Base-by-base conservation (phyloP, 228 moss, liverwort and hornwort species). In the Sphagnum fallax region DNA sequence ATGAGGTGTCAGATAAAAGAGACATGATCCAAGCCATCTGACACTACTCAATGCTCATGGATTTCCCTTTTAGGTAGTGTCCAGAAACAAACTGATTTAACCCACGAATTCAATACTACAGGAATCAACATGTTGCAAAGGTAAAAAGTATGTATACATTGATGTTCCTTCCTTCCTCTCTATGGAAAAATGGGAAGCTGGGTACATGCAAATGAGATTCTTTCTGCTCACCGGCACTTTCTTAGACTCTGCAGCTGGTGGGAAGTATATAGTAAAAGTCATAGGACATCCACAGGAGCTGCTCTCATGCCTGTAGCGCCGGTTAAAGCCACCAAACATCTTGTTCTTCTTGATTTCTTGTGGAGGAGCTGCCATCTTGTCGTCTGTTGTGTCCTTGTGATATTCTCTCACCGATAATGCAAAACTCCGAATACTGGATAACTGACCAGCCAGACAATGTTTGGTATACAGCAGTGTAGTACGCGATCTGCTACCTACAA, bases 241-340 rank as follows among this genome's bases (percentile, higher is more conserved):
- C n/a, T 52, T 63, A 1, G 82, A 69, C 6, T 76, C 69, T n/a
- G 89, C 90, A n/a, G 79, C 76, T 16, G 94, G 94, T 4, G 95
- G 95, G 57, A 94, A 98, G 81, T 74, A 92, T 76, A 98, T 62
- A 66, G 75, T 72, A 81, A 94, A 98, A 1, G 85, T 90, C 91
- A 93, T 94, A 16, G 83, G 75, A 63, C 92, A 94, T 49, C 93
- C 89, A 1, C 88, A 82, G 16, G 87, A 71, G 62, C 64, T 69
- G 61, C 98, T 98, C 68, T 93, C 70, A 66, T 90, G 89, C 77
- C 79, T 90, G 93, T 89, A 94, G 65, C 94, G 91, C 47, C 88
- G 91, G 76, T 86, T 98, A 72, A 77, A 94, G 15, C 98, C 98
- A 48, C 85, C 92, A 61, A 90, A 98, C 80, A 89, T 82, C 73